Conservation (phyloP, 306 rosid species). For the Alnus glutinosa region DNA sequence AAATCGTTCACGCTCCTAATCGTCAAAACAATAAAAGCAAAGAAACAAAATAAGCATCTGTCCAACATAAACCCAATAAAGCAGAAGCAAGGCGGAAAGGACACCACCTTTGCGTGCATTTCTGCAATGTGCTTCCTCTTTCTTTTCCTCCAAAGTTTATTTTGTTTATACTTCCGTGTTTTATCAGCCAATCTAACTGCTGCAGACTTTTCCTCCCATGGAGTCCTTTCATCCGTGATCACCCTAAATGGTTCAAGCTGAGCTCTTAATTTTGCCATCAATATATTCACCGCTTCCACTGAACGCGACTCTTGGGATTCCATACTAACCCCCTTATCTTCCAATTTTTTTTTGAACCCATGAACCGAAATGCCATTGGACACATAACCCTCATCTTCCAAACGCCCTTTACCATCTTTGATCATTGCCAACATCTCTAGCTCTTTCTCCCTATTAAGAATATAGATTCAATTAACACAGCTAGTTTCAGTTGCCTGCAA, state of each 20-base stretch:
- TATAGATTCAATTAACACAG: not conserved
- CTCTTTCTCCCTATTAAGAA: conserved; percentile 63
- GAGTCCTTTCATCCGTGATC: conserved; percentile 51
- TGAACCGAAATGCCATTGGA: conserved; percentile 29
- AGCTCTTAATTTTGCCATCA: conserved; percentile 57
- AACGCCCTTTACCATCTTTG: conserved; percentile 45
- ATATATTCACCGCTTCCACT: conserved; percentile 57
- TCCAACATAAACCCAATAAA: not conserved
- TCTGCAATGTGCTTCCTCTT: conserved; percentile 65
- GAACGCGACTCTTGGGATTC: conserved; percentile 64
- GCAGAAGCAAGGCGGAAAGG: conserved; percentile 3
- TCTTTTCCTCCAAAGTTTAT: conserved; percentile 74
- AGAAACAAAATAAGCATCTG: conserved; percentile 12
- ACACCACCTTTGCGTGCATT: conserved; percentile 57
- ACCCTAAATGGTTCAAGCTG: conserved; percentile 67
- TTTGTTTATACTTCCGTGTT: conserved; percentile 55
- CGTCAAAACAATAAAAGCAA: conserved; percentile 25
- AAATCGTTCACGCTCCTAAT: conserved; percentile 57
- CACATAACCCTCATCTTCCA: conserved; percentile 33
- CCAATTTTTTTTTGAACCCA: conserved; percentile 39
- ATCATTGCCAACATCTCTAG: conserved; percentile 59
- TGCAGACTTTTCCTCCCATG: conserved; percentile 83
- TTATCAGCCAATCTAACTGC: conserved; percentile 50
- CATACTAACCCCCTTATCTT: conserved; percentile 45
- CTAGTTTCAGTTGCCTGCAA: not conserved